Evolutionary conservation across 2,329 filamentous ascomycete genomes (phyloP).

Genomic region (Xylaria sp.): DNA sequence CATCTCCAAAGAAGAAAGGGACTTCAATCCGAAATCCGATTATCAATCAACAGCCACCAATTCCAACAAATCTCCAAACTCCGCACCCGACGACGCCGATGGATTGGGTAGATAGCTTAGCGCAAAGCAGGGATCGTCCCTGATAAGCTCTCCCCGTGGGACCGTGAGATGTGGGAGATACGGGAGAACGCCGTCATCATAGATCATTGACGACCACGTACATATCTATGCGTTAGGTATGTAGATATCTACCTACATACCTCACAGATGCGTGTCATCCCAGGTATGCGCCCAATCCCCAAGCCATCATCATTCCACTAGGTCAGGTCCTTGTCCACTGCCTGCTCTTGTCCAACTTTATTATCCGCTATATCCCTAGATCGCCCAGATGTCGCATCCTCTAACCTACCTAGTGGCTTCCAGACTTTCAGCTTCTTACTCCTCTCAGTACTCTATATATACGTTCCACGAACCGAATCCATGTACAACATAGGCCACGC

Average conservation of each 20-base stretch:
- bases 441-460: not conserved
- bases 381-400: not conserved
- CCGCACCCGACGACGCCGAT: slow-evolving; percentile 10
- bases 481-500: not conserved
- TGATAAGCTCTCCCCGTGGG: slow-evolving; percentile 20
- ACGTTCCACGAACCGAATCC: not conserved
- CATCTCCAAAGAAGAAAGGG: not conserved
- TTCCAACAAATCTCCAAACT: slow-evolving; percentile 22
- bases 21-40: slow-evolving; percentile 10
- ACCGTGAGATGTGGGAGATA: not conserved
- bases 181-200: slow-evolving; percentile 26
- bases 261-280: not conserved
- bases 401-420: not conserved
- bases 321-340: not conserved
- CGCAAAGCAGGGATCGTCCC: slow-evolving; percentile 26
- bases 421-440: not conserved
- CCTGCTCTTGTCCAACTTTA: not conserved
- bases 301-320: not conserved
- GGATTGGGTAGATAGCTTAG: slow-evolving; percentile 16
- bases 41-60: slow-evolving; percentile 29
- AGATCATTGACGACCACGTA: not conserved
- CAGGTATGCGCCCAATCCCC: not conserved
- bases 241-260: not conserved
- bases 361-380: not conserved
- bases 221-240: too few species aligned